phyloP scores from a whole-genome alignment of 495 filamentous ascomycete genomes.

The Aspergillus hancockii region DNA sequence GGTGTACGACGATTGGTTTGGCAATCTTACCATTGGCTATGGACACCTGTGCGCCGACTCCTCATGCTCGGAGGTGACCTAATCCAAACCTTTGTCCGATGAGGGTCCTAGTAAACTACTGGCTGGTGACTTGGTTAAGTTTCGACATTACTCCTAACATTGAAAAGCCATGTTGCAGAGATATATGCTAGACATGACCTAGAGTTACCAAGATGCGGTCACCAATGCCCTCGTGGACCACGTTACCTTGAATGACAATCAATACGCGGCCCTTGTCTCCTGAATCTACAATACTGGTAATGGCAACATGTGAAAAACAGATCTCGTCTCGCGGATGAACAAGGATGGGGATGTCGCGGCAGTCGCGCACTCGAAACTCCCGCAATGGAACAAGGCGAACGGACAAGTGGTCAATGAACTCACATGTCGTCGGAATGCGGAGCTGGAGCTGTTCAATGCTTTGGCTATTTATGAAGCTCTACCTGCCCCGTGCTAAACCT shows the following conservation, averaged over 20 bases:
- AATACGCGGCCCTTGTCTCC: constrained; percentile 26
- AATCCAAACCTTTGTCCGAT: constrained; percentile 43
- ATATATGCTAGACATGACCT: neutral
- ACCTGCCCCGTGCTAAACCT: constrained; percentile 24
- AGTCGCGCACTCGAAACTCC: constrained; percentile 45
- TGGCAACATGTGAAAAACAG: constrained; percentile 29
- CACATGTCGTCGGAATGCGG: constrained; percentile 38
- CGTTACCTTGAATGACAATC: constrained; percentile 31
- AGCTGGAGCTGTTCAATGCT: constrained; percentile 42
- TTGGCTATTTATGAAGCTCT: constrained; percentile 24
- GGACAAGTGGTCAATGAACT: constrained; percentile 42
- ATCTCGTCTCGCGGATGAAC: constrained; percentile 47
- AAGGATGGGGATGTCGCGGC: constrained; percentile 38
- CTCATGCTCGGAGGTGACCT: constrained; percentile 45
- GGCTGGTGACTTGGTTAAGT: constrained; percentile 40
- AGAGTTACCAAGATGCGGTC: constrained; percentile 25
- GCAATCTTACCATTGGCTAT: constrained; percentile 52
- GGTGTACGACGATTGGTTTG: constrained; percentile 42
- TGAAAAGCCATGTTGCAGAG: too few relatives aligned
- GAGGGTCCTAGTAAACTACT: constrained; percentile 42
- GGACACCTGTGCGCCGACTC: constrained; percentile 48
- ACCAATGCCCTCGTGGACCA: constrained; percentile 18
- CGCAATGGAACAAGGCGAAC: constrained; percentile 47
- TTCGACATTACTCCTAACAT: neutral
- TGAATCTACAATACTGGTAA: constrained; percentile 26